Evolutionary conservation across 2,329 filamentous ascomycete genomes (phyloP).

Genomic region (Phialocephala sp.): DNA sequence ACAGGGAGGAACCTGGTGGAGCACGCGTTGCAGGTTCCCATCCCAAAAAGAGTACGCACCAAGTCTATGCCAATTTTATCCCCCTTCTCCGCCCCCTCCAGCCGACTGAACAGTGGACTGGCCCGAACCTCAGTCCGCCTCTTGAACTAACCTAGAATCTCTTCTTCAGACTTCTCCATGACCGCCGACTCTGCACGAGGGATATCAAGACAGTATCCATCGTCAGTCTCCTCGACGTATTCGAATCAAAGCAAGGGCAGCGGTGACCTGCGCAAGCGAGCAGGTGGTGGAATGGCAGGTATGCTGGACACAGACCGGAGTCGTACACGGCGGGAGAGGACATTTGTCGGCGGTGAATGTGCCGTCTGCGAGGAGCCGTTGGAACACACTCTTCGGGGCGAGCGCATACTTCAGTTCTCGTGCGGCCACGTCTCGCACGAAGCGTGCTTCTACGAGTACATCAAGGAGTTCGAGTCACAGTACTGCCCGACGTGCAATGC

Average conservation of each 20-base stretch:
- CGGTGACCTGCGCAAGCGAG: constrained; percentile 36
- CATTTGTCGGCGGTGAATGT: constrained; percentile 93
- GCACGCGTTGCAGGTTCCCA: constrained; percentile 40
- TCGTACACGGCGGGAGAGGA: constrained; percentile 84
- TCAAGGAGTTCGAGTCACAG: constrained; percentile 91
- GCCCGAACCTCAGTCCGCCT: constrained; percentile 15
- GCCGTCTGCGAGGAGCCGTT: constrained; percentile 96
- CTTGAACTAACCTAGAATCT: constrained; percentile 28
- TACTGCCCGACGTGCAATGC: constrained; percentile 94
- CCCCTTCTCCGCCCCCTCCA: constrained; percentile 28
- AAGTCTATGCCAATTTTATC: constrained; percentile 30
- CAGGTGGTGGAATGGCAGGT: constrained; percentile 57
- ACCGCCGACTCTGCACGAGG: constrained; percentile 22
- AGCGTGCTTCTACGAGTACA: constrained; percentile 98
- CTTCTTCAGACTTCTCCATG: constrained; percentile 23
- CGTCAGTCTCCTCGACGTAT: constrained; percentile 24
- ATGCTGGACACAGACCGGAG: constrained; percentile 78
- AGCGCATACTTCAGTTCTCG: constrained; percentile 93
- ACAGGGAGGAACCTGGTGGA: constrained; percentile 37
- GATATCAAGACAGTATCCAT: constrained; percentile 17
- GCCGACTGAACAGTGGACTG: constrained; percentile 19
- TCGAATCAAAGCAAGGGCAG: constrained; percentile 30
- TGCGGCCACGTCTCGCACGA: constrained; percentile 98
- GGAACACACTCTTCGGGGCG: constrained; percentile 92
- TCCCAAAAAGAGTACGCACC: constrained; percentile 39